Evolutionary conservation across 768 basidiomycete genomes (phyloP).

Genomic region (Paxillus involutus): DNA sequence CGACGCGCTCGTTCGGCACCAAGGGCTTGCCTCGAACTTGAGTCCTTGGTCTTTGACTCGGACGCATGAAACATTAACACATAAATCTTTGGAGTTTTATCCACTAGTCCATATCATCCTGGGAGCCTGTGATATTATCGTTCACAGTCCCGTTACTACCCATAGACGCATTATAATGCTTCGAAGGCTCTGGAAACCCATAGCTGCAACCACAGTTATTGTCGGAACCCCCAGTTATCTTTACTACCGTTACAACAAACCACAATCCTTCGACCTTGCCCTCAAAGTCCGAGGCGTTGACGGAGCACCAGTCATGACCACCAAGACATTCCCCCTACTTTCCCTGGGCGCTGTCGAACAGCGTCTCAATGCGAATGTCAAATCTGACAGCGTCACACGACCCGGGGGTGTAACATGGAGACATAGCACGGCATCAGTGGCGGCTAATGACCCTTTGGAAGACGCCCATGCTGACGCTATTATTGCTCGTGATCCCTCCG

Average conservation of each 20-base stretch:
- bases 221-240: conserved; percentile 60
- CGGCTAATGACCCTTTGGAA: conserved; percentile 90
- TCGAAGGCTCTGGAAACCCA: conserved; percentile 65
- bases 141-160: background rate
- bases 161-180: conserved; percentile 47
- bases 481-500: conserved; percentile 60
- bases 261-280: conserved; percentile 58
- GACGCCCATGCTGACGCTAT: conserved; percentile 79
- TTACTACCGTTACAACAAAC: conserved; percentile 47
- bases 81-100: background rate
- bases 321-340: conserved; percentile 53
- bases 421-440: conserved; percentile 74
- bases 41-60: background rate
- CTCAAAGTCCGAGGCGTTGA: conserved; percentile 54
- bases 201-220: conserved; percentile 52
- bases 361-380: conserved; percentile 56
- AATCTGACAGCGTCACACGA: conserved; percentile 42
- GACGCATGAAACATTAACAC: background rate
- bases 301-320: conserved; percentile 58
- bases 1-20: background rate
- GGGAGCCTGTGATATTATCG: background rate
- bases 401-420: conserved; percentile 67
- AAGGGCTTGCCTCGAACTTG: too few species aligned
- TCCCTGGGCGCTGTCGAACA: conserved; percentile 54
- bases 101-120: background rate